Percentiles rank a stretch among this genome's conserved stretches.
Conservation (phyloP, 1,284 basidiomycete species). For the Microbotryum scabiosae region DNA sequence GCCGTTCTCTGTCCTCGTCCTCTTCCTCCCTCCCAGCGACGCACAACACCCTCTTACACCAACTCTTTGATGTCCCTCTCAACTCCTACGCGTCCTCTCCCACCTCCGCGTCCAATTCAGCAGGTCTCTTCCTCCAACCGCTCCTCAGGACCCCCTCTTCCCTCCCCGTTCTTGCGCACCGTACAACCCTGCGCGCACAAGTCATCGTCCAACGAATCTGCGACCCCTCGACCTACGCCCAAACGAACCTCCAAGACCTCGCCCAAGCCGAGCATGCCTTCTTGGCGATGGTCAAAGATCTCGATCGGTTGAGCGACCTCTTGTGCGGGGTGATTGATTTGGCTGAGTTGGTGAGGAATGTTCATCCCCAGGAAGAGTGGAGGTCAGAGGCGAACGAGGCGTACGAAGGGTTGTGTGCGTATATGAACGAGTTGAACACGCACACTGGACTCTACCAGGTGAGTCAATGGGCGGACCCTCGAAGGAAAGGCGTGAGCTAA, state of each 20-base stretch:
- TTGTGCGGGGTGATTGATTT: conserved; percentile 94
- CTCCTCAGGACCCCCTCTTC: conserved; percentile 54
- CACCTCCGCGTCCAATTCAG: conserved; percentile 30
- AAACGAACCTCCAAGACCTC: conserved; percentile 11
- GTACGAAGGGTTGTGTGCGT: conserved; percentile 87
- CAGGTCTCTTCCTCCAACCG: conserved; percentile 66
- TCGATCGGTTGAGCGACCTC: conserved; percentile 90
- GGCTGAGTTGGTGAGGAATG: conserved; percentile 84
- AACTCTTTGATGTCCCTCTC: conserved; percentile 21
- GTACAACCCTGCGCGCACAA: conserved; percentile 63
- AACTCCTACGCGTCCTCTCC: conserved; percentile 9
- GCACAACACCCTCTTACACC: conserved; percentile 11
- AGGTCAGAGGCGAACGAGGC: conserved; percentile 72
- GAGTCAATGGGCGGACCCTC: conserved; percentile 25
- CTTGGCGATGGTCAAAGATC: conserved; percentile 77
- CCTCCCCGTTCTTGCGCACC: conserved; percentile 56
- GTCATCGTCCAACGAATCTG: conserved; percentile 65
- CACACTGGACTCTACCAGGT: conserved; percentile 87
- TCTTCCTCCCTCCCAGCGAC: too few species aligned
- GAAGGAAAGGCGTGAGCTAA: too few species aligned
- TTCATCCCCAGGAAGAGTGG: conserved; percentile 81
- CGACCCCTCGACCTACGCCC: conserved; percentile 42
- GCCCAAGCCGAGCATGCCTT: conserved; percentile 50
- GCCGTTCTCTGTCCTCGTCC: not conserved
- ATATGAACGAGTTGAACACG: conserved; percentile 96